These are phyloP conservation scores for Blastocystis hominis DNA, from an alignment of 352 stramenopile genomes.

Conservation along the genomic window DNA sequence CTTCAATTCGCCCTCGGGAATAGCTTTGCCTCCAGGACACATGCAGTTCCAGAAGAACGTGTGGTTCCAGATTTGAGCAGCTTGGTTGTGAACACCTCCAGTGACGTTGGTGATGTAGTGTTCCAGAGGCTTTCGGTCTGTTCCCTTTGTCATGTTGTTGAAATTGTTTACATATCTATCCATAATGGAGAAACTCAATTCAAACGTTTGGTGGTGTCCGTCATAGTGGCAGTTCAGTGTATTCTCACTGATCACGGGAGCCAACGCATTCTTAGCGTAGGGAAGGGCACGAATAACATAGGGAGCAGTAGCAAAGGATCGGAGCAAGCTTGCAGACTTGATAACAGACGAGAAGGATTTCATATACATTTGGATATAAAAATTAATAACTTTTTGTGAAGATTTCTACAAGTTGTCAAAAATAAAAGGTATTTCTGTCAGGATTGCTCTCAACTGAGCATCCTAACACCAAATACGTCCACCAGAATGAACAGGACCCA, in stretches of 20 bases:
- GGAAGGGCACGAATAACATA: slow-evolving; percentile 66
- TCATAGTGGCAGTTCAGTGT: slow-evolving; percentile 82
- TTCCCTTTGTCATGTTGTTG: slow-evolving; percentile 63
- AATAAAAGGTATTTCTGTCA: background rate
- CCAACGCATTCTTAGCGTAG: slow-evolving; percentile 76
- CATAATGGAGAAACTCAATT: slow-evolving; percentile 63
- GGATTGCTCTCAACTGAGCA: background rate
- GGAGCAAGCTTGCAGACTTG: background rate
- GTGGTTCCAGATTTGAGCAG: slow-evolving; percentile 67
- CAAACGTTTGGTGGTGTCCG: slow-evolving; percentile 75
- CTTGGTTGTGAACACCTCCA: slow-evolving; percentile 65
- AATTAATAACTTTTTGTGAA: background rate
- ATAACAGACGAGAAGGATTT: background rate
- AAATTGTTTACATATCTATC: slow-evolving; percentile 68
- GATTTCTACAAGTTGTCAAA: background rate
- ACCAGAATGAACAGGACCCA: background rate
- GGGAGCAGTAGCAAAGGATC: slow-evolving; percentile 16
- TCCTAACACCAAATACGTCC: background rate
- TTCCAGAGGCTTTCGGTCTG: slow-evolving; percentile 59
- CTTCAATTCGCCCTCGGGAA: slow-evolving; percentile 70
- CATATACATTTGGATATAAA: background rate
- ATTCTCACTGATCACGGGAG: slow-evolving; percentile 75
- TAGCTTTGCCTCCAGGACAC: slow-evolving; percentile 69
- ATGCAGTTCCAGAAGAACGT: slow-evolving; percentile 84
- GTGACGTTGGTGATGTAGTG: slow-evolving; percentile 59